phyloP scores from a whole-genome alignment of 805 yeast species.

The Monosporozyma yasuniensis region DNA sequence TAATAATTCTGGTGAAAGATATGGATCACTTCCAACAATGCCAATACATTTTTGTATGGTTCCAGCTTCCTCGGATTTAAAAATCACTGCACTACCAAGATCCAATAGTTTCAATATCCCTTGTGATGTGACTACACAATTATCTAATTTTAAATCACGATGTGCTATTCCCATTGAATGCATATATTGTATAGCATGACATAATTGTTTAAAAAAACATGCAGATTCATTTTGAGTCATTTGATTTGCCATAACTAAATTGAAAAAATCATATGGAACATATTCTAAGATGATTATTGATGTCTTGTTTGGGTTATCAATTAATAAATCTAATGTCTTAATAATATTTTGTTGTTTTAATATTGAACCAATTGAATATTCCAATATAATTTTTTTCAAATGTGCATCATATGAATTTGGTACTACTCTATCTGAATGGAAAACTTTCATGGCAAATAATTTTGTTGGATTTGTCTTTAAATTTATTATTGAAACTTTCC shows the following conservation, averaged over 20 bases:
- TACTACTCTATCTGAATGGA: conserved; percentile 22
- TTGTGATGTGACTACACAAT: conserved; percentile 68
- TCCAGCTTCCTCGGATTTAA: conserved; percentile 42
- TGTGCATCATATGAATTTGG: conserved; percentile 29
- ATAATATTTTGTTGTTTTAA: conserved; percentile 73
- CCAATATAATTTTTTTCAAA: conserved; percentile 69
- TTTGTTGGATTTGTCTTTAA: conserved; percentile 43
- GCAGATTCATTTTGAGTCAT: conserved; percentile 61
- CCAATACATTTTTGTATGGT: conserved; percentile 65
- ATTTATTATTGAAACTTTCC: conserved; percentile 75
- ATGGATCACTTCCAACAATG: conserved; percentile 92
- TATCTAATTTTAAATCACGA: conserved; percentile 85
- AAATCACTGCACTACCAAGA: conserved; percentile 86
- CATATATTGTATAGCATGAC: conserved; percentile 63
- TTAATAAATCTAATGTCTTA: conserved; percentile 62
- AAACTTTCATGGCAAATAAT: conserved; percentile 80
- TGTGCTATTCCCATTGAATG: conserved; percentile 85
- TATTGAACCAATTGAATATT: conserved; percentile 72
- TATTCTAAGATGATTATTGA: conserved; percentile 80
- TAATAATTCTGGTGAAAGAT: conserved; percentile 87
- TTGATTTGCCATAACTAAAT: conserved; percentile 81
- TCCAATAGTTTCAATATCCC: conserved; percentile 85
- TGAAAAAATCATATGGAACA: conserved; percentile 85
- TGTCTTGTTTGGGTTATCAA: conserved; percentile 27
- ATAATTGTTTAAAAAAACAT: conserved; percentile 78